Conservation (phyloP, 2,329 filamentous ascomycete species). For the Ascochyta lentis region DNA sequence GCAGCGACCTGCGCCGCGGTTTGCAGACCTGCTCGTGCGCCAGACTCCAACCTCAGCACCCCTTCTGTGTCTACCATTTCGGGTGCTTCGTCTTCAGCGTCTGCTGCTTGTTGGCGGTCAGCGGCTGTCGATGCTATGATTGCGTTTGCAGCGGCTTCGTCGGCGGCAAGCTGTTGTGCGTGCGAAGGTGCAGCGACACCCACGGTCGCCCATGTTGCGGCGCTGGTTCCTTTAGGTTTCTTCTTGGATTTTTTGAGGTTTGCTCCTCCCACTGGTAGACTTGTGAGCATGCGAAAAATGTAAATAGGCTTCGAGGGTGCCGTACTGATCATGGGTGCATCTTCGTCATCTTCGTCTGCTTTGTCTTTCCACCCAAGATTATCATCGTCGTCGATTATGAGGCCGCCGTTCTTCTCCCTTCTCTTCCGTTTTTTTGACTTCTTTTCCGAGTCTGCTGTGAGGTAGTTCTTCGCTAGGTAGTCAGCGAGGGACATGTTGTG, state of each 20-base stretch:
- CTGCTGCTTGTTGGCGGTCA: slow-evolving; percentile 60
- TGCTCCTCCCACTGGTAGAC: slow-evolving; percentile 42
- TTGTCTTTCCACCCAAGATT: slow-evolving; percentile 59
- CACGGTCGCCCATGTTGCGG: slow-evolving; percentile 71
- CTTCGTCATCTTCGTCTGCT: slow-evolving; percentile 62
- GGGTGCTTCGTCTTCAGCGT: slow-evolving; percentile 54
- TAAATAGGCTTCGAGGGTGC: slow-evolving; percentile 5
- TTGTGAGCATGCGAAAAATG: slow-evolving; percentile 22
- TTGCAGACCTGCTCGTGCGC: slow-evolving; percentile 86
- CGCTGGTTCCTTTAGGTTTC: slow-evolving; percentile 52
- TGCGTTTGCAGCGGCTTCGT: slow-evolving; percentile 75
- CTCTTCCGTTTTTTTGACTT: slow-evolving; percentile 62
- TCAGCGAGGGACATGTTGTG: slow-evolving; percentile 70
- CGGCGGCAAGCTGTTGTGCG: slow-evolving; percentile 70
- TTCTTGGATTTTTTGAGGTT: slow-evolving; percentile 65
- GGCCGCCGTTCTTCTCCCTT: slow-evolving; percentile 50
- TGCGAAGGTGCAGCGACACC: slow-evolving; percentile 59
- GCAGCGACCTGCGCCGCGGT: slow-evolving; percentile 74
- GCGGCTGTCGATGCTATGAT: slow-evolving; percentile 76
- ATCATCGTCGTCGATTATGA: slow-evolving; percentile 62
- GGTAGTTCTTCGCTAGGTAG: slow-evolving; percentile 91
- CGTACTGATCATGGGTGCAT: slow-evolving; percentile 54
- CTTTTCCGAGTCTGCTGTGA: slow-evolving; percentile 68
- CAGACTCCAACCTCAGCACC: slow-evolving; percentile 78
- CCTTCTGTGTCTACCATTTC: slow-evolving; percentile 47